Percentiles rank a stretch among this genome's conserved stretches.
Evolutionary conservation across 2,329 filamentous ascomycete species (phyloP).

Genomic region (Thielaviopsis ethacetica): DNA sequence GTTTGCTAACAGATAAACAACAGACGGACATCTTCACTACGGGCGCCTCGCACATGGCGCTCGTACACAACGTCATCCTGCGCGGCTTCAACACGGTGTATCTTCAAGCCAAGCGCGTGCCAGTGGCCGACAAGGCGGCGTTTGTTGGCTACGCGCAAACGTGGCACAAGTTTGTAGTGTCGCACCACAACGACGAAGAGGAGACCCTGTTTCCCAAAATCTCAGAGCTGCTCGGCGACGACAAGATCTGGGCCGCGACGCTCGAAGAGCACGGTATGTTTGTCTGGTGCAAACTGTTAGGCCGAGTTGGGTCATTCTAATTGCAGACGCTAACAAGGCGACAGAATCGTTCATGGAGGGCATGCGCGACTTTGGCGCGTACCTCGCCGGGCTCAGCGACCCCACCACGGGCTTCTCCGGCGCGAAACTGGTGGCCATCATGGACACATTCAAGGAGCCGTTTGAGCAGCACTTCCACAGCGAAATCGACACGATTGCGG

Average conservation of each 20-base stretch:
- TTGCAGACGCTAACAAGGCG: no score
- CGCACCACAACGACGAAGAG: slow-evolving; percentile 46
- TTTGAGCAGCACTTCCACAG: slow-evolving; percentile 39
- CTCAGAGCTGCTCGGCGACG: slow-evolving; percentile 32
- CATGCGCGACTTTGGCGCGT: slow-evolving; percentile 33
- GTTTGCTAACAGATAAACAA: neutral
- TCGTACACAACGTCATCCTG: slow-evolving; percentile 46
- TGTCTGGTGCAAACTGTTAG: neutral
- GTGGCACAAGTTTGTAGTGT: slow-evolving; percentile 42
- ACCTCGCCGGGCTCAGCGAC: slow-evolving; percentile 26
- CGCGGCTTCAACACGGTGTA: slow-evolving; percentile 49
- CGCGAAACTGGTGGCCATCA: slow-evolving; percentile 29
- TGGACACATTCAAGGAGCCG: slow-evolving; percentile 32
- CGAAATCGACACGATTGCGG: slow-evolving; percentile 36
- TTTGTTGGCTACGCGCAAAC: slow-evolving; percentile 42
- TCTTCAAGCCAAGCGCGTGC: slow-evolving; percentile 37
- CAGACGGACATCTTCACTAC: slow-evolving; percentile 42
- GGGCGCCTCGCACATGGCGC: slow-evolving; percentile 43
- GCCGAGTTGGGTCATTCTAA: no score
- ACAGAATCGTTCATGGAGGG: slow-evolving; percentile 33
- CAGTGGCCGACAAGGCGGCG: slow-evolving; percentile 33
- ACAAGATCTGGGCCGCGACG: slow-evolving; percentile 33
- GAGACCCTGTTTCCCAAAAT: slow-evolving; percentile 37
- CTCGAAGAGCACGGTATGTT: slow-evolving; percentile 37
- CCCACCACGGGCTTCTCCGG: slow-evolving; percentile 27